Base-by-base conservation (phyloP, 805 yeast genomes). In the Lachancea meyersii region DNA sequence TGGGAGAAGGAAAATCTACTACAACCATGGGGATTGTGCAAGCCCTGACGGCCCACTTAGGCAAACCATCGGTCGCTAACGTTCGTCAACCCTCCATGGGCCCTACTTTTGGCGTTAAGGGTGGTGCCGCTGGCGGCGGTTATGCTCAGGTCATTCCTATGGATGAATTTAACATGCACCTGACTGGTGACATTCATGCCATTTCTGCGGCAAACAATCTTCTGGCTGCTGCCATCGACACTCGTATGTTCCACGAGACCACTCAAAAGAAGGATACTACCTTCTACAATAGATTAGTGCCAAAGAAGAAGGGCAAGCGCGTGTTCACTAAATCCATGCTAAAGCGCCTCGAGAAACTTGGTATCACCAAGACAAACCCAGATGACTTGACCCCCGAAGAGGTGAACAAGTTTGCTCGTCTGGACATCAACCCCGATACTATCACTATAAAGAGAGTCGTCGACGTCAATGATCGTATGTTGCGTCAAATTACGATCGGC, bases 121-220 rank as follows among this genome's bases (percentile, higher is more conserved):
- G 98, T 59, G 97, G 97, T 65, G 98, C 98, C 45, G 97, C 97
- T 16, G 98, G 98, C 55, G 98, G 97, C 61, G 97, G 97, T 37
- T 91, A 88, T 66, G 77, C 97, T 2, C 97, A 91, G 69, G 97
- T 91, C 35, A 89, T 91, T 55, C 97, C 97, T 40, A 91, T 91
- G 97, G 98, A 91, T 66, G 97, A 91, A 68, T 91, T 91, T 73
- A 91, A 93, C 71, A 79, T 93, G 86, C 97, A 91, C 64, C 73
- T 91, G 52, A 91, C 97, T 39, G 97, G 97, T 61, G 98, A 91
- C 64, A 91, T 91, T 52, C 97, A 91, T 67, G 97, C 97, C 35
- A 88, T 91, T 47, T 80, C 88, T 39, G 88, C 88, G 46, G 97
- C 97, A 27, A 89, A 86, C 54, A 91, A 91, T 71, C 72, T 91